Conservation (phyloP, 306 rosid species). For the Prunus armeniaca region DNA sequence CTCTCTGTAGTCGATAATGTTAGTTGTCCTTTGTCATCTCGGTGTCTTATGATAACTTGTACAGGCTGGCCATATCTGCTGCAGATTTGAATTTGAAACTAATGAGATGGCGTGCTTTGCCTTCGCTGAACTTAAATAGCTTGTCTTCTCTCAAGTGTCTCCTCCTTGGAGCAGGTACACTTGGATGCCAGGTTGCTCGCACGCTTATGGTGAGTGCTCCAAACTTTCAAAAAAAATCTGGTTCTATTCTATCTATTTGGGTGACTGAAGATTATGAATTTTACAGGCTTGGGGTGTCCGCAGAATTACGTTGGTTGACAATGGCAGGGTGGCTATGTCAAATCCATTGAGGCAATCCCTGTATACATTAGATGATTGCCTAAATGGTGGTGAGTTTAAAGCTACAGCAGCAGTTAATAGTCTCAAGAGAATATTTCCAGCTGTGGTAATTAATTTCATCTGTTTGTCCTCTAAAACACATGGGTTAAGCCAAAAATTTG, state of each 20-base stretch:
- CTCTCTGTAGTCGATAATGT: not conserved
- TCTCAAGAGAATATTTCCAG: conserved; percentile 82
- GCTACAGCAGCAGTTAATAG: conserved; percentile 81
- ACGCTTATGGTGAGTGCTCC: conserved; percentile 86
- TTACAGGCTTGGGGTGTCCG: conserved; percentile 97
- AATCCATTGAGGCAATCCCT: conserved; percentile 97
- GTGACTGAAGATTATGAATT: conserved; percentile 11
- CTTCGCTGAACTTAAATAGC: conserved; percentile 64
- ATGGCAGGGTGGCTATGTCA: conserved; percentile 94
- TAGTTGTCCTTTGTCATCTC: conserved; percentile 16
- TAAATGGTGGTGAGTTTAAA: conserved; percentile 85
- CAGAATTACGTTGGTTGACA: conserved; percentile 83
- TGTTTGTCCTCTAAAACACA: conserved; percentile 3
- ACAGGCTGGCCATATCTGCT: conserved; percentile 94
- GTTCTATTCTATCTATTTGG: conserved; percentile 11
- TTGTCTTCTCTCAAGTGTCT: conserved; percentile 88
- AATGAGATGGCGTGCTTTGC: conserved; percentile 99
- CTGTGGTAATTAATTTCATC: conserved; percentile 62
- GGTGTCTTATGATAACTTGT: conserved; percentile 17
- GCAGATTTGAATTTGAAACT: conserved; percentile 97
- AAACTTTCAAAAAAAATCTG: conserved; percentile 10
- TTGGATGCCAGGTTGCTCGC: conserved; percentile 99
- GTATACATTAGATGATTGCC: conserved; percentile 90
- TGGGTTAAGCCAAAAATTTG: not conserved
- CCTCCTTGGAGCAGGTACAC: conserved; percentile 96